These are phyloP conservation scores for Apiospora pterosperma DNA, from an alignment of 2,329 filamentous ascomycete genomes.

Conservation along the genomic window DNA sequence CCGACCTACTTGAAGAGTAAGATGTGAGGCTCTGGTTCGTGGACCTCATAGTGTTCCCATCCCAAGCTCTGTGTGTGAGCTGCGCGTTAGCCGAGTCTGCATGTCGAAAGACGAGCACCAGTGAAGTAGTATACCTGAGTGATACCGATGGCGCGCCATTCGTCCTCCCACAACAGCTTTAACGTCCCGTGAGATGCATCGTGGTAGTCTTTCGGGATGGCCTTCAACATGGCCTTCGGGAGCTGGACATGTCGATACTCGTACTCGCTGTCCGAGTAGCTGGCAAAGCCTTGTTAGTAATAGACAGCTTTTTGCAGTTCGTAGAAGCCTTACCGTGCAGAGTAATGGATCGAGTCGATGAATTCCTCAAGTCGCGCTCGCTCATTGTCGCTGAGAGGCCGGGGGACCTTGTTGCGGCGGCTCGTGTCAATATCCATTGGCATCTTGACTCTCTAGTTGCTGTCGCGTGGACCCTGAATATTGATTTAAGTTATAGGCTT, in stretches of 20 bases:
- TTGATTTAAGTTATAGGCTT: neutral
- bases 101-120: neutral
- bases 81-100: neutral
- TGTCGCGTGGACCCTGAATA: neutral
- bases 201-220: slow-evolving; percentile 92
- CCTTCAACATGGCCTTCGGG: slow-evolving; percentile 97
- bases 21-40: slow-evolving; percentile 98
- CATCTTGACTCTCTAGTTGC: slow-evolving; percentile 14
- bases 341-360: slow-evolving; percentile 93
- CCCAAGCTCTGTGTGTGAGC: slow-evolving; percentile 73
- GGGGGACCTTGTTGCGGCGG: slow-evolving; percentile 82
- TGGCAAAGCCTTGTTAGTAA: slow-evolving; percentile 34
- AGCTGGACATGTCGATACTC: slow-evolving; percentile 98
- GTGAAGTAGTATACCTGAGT: slow-evolving; percentile 71
- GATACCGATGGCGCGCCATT: slow-evolving; percentile 95
- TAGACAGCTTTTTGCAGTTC: neutral
- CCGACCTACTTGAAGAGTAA: slow-evolving; percentile 89
- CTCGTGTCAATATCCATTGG: slow-evolving; percentile 69
- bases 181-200: slow-evolving; percentile 85
- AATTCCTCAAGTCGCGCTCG: slow-evolving; percentile 84
- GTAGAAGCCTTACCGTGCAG: slow-evolving; percentile 63
- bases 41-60: slow-evolving; percentile 99
- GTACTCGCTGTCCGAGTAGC: slow-evolving; percentile 88
- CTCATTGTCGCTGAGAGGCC: slow-evolving; percentile 77
- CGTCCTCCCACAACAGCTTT: slow-evolving; percentile 96